These are phyloP conservation scores for Xylaria acuta DNA, from an alignment of 495 filamentous ascomycete genomes.

Conservation along the genomic window DNA sequence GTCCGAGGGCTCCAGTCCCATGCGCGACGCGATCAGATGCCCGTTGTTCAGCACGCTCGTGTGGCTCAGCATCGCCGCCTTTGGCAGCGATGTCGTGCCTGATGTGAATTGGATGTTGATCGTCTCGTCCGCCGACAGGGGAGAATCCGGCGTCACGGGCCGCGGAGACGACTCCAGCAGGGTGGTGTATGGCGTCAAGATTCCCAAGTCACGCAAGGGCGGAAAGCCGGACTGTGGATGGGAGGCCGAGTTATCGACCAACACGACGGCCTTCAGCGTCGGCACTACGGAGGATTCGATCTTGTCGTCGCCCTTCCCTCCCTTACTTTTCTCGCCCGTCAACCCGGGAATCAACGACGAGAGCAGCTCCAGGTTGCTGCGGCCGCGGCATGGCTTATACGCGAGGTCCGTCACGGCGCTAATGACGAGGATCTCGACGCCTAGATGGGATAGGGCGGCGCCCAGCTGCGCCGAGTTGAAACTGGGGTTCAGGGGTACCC, in stretches of 20 bases:
- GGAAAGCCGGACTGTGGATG: conserved; percentile 46
- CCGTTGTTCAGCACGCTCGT: conserved; percentile 90
- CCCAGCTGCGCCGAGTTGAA: conserved; percentile 84
- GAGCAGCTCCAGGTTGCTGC: conserved; percentile 77
- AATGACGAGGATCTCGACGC: conserved; percentile 78
- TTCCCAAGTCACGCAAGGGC: conserved; percentile 28
- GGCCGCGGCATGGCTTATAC: conserved; percentile 71
- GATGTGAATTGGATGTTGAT: conserved; percentile 98
- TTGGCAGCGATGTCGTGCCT: conserved; percentile 87
- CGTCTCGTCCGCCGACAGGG: conserved; percentile 70
- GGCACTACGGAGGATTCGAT: conserved; percentile 71
- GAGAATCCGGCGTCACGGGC: conserved; percentile 49
- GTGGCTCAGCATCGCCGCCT: conserved; percentile 90
- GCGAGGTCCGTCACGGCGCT: conserved; percentile 85
- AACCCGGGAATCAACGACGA: conserved; percentile 69
- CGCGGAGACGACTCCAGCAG: conserved; percentile 52
- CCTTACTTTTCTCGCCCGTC: not conserved
- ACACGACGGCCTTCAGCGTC: conserved; percentile 70
- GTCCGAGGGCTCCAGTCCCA: conserved; percentile 76
- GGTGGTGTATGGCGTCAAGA: conserved; percentile 61
- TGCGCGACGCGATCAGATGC: conserved; percentile 77
- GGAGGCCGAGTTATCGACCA: conserved; percentile 80
- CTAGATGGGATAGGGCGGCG: conserved; percentile 78
- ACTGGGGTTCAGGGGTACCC: conserved; percentile 90
- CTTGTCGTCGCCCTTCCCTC: conserved; percentile 41